These are phyloP conservation scores for Lobosporangium transversale DNA, from an alignment of 192 early-diverging fungal genomes.

Conservation along the genomic window DNA sequence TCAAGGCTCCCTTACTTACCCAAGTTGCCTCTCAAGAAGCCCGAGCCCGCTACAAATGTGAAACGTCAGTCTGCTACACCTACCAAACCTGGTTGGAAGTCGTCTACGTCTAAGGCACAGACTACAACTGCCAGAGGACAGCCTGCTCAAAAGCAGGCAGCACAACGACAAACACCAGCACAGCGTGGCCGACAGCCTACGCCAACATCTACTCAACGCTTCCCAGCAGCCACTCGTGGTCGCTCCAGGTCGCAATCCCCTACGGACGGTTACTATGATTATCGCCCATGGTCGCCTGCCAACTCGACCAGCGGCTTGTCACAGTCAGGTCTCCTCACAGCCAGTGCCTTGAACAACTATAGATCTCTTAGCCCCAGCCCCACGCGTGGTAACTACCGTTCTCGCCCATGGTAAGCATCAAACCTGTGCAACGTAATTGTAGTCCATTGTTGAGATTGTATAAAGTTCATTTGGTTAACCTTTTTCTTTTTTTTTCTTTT, in stretches of 20 bases:
- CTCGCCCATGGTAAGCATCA: conserved; percentile 38
- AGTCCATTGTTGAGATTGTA: no score
- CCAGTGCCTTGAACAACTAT: conserved; percentile 31
- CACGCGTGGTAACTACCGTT: conserved; percentile 5
- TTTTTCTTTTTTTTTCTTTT: neutral
- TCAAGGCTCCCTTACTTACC: conserved; percentile 39
- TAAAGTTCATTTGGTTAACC: no score
- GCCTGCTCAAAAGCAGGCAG: conserved; percentile 24
- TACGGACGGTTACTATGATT: conserved; percentile 5
- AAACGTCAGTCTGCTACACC: conserved; percentile 14
- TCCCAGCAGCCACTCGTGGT: conserved; percentile 18
- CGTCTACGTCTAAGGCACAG: conserved; percentile 2
- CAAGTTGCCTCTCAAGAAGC: conserved; percentile 44
- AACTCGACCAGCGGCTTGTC: conserved; percentile 30
- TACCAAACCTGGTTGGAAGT: conserved; percentile 26
- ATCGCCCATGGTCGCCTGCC: conserved; percentile 52
- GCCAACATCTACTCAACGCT: conserved; percentile 11
- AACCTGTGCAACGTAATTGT: neutral
- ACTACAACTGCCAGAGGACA: conserved; percentile 5
- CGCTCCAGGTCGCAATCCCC: conserved; percentile 32
- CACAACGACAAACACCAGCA: conserved; percentile 7
- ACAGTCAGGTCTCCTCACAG: conserved; percentile 23
- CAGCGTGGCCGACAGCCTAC: conserved; percentile 41
- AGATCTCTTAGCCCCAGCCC: conserved; percentile 48
- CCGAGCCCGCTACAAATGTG: neutral